phyloP scores from a whole-genome alignment of 371 early-diverging fungal genomes.

The Vairimorpha ceranae region DNA sequence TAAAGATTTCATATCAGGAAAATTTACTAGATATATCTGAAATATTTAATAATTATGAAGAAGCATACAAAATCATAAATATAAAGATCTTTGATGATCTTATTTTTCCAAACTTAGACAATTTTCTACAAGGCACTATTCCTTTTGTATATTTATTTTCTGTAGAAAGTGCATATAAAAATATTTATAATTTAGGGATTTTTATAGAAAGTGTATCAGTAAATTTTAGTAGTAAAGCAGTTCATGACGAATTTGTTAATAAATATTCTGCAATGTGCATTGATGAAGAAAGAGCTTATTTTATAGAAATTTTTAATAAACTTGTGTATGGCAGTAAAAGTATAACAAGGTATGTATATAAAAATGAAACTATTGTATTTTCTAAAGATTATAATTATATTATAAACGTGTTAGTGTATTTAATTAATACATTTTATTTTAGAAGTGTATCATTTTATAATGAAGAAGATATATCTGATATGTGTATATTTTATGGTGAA shows the following conservation, averaged over 20 bases:
- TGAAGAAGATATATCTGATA: slow-evolving; percentile 35
- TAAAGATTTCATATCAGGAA: slow-evolving; percentile 22
- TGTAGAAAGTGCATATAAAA: slow-evolving; percentile 24
- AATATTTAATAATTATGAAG: slow-evolving; percentile 26
- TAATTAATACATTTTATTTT: slow-evolving; percentile 18
- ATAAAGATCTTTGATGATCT: slow-evolving; percentile 39
- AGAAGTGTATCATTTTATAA: slow-evolving; percentile 31
- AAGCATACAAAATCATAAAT: slow-evolving; percentile 29
- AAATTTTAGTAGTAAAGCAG: slow-evolving; percentile 10
- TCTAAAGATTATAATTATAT: not conserved
- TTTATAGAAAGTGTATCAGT: slow-evolving; percentile 10
- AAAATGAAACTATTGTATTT: slow-evolving; percentile 1
- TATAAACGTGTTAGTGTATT: slow-evolving; percentile 25
- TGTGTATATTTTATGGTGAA: slow-evolving; percentile 24
- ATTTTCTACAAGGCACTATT: slow-evolving; percentile 22
- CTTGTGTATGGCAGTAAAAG: slow-evolving; percentile 8
- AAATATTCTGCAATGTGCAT: slow-evolving; percentile 18
- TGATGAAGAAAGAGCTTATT: slow-evolving; percentile 40
- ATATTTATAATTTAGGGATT: slow-evolving; percentile 17
- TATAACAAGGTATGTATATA: slow-evolving; percentile 24
- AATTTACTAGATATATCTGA: slow-evolving; percentile 11
- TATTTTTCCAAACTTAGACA: slow-evolving; percentile 30
- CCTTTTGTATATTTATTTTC: slow-evolving; percentile 38
- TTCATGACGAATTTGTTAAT: slow-evolving; percentile 24
- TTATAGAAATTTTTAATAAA: slow-evolving; percentile 43